phyloP scores from a whole-genome alignment of 169 alveolate genomes.

The Neospora caninum region DNA sequence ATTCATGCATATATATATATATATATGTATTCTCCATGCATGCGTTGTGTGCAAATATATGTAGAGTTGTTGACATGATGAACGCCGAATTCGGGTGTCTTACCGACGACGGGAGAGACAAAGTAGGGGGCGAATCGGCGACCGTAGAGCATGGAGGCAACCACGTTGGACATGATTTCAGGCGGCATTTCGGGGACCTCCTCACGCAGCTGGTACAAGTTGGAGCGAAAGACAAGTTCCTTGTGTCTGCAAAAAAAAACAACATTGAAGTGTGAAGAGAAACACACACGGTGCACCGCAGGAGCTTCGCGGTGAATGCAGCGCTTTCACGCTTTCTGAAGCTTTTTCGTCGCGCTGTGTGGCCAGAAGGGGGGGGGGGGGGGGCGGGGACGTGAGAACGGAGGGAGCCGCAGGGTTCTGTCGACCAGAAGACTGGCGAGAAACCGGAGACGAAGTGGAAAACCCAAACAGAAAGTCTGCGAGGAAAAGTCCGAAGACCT shows the following conservation, averaged over 20 bases:
- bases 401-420: too few species aligned
- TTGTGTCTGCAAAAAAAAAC: constrained; percentile 49
- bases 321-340: neutral
- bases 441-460: too few species aligned
- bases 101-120: constrained; percentile 73
- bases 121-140: constrained; percentile 75
- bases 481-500: too few species aligned
- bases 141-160: constrained; percentile 67
- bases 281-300: neutral
- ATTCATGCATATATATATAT: neutral
- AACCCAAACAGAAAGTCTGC: neutral
- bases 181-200: constrained; percentile 51
- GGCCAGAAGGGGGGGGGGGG: too few species aligned
- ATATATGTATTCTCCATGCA: neutral
- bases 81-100: neutral
- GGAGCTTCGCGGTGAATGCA: neutral
- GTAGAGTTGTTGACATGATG: too few species aligned
- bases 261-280: neutral
- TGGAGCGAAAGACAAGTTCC: constrained; percentile 68
- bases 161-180: constrained; percentile 21
- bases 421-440: too few species aligned
- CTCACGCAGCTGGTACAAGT: constrained; percentile 73
- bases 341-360: neutral
- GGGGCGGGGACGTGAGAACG: too few species aligned
- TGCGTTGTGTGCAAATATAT: too few species aligned